Evolutionary conservation across 176 grass and related monocot species (phyloP), one percentile per base, ranked within the genome.

Genomic region (Lolium perenne): DNA sequence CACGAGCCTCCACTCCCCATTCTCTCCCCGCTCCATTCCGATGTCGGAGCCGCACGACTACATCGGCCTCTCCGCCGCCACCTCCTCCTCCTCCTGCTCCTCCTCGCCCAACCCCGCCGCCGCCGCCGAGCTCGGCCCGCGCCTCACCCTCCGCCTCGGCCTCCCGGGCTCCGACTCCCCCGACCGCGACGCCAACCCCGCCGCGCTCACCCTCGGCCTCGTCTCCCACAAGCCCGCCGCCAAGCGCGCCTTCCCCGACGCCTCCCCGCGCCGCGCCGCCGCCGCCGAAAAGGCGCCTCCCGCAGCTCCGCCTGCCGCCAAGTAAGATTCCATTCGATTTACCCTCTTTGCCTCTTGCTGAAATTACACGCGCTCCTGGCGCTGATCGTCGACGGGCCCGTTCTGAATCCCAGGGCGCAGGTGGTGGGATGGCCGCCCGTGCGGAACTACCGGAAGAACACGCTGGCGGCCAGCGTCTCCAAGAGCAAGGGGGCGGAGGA

Each of bases 381-480:
- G 40, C 5, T 41, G 6, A 4, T 40, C 3, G 5, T 41, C 3
- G 40, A 6, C 40, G 3, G 3, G 38, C 40, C n/a, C 21, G 7
- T 66, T 8, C 72, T 85, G 29, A 66, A 66, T 20, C 14, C 83
- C 74, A 95, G 93, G 80, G 93, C 90, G 82, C 93, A 95, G 83
- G 88, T 95, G 3, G 90, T 95, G 59, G 93, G 93, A 86, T 95
- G 93, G 93, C 93, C 93, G 65, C 90, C 93, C 29, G 91, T 95
- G 70, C 80, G 93, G n/a, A 92, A 87, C 86, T 91, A 91, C 88
- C 72, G 88, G 72, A 95, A 89, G 88, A 92, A 91, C 84, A 95
- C 83, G 21, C 87, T 95, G 71, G 88, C 91, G 5, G 88, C 88
- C 8, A 84, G 38, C 64, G 83, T 56, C 22, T 81, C 83, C 64